Evolutionary conservation across 2,329 filamentous ascomycete species (phyloP).

Genomic region (Penicillium nordicum): DNA sequence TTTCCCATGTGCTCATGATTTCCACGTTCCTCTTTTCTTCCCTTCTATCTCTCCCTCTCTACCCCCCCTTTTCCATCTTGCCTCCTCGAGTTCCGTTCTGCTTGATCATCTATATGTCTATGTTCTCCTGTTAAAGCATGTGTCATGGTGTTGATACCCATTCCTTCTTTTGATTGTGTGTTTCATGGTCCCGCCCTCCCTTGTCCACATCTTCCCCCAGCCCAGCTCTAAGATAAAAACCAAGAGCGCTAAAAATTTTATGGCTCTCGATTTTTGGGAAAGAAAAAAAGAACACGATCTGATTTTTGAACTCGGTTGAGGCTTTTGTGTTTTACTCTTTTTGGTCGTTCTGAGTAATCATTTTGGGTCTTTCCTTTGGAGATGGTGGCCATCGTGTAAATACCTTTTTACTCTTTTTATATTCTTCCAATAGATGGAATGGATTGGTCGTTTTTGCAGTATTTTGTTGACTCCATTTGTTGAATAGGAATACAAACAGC

Average conservation of each 20-base stretch:
- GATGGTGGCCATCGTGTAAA: constrained; percentile 22
- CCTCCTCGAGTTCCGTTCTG: constrained; percentile 3
- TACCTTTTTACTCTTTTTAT: constrained; percentile 30
- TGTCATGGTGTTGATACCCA: constrained; percentile 45
- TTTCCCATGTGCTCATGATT: constrained; percentile 35
- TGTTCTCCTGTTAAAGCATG: constrained; percentile 32
- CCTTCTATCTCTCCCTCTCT: constrained; percentile 2
- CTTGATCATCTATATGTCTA: constrained; percentile 6
- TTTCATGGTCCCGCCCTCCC: constrained; percentile 18
- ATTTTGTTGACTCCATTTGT: not conserved
- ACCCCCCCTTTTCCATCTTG: constrained; percentile 14
- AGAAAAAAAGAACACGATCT: constrained; percentile 1
- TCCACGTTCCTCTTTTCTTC: constrained; percentile 26
- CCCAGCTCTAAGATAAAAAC: constrained; percentile 5
- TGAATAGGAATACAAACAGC: not conserved
- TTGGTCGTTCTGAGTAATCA: constrained; percentile 8
- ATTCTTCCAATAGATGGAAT: constrained; percentile 33
- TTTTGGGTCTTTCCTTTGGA: constrained; percentile 13
- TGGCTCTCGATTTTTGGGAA: constrained; percentile 1
- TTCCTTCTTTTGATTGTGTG: constrained; percentile 32
- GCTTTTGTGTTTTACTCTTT: not conserved
- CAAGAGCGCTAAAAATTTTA: not conserved
- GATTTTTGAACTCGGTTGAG: constrained; percentile 1
- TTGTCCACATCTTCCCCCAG: constrained; percentile 5
- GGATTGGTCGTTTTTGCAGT: constrained; percentile 18